phyloP scores from a whole-genome alignment of 2,329 filamentous ascomycete genomes.

The Microcyclospora pomicola region DNA sequence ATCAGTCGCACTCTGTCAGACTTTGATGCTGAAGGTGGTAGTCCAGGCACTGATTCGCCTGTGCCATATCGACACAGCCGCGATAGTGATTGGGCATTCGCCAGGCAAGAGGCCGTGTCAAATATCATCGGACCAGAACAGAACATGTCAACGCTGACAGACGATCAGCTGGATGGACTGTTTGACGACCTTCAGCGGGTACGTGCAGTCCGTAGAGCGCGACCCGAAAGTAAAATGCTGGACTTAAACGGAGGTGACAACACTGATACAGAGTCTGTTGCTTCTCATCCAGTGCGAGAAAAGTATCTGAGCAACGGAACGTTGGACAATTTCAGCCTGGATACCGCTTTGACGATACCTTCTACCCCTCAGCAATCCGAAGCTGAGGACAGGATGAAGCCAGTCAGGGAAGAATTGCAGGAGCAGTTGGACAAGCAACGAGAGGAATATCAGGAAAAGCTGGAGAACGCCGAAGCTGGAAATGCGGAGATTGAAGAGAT shows the following conservation, averaged over 20 bases:
- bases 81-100: slow-evolving; percentile 91
- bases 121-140: slow-evolving; percentile 83
- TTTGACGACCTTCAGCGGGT: slow-evolving; percentile 90
- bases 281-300: slow-evolving; percentile 62
- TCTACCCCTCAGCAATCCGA: slow-evolving; percentile 75
- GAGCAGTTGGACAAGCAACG: slow-evolving; percentile 69
- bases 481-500: slow-evolving; percentile 73
- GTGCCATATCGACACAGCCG: slow-evolving; percentile 51
- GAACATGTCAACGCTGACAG: slow-evolving; percentile 76
- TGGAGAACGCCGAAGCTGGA: slow-evolving; percentile 60
- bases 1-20: slow-evolving; percentile 69
- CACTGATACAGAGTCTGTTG: slow-evolving; percentile 79
- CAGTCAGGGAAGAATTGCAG: slow-evolving; percentile 72
- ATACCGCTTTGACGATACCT: slow-evolving; percentile 87
- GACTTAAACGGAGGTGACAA: slow-evolving; percentile 39
- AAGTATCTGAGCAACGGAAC: slow-evolving; percentile 84
- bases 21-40: slow-evolving; percentile 53
- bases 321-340: slow-evolving; percentile 88
- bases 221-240: slow-evolving; percentile 40
- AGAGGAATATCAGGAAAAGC: slow-evolving; percentile 64
- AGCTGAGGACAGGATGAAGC: slow-evolving; percentile 63
- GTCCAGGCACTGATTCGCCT: slow-evolving; percentile 68
- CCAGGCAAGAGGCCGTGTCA: slow-evolving; percentile 80
- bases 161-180: slow-evolving; percentile 84
- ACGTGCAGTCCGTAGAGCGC: slow-evolving; percentile 57